Percentiles rank a stretch among this genome's conserved stretches.
Conservation (phyloP, 2,329 filamentous ascomycete genomes). For the Trichophyton schoenleinii region DNA sequence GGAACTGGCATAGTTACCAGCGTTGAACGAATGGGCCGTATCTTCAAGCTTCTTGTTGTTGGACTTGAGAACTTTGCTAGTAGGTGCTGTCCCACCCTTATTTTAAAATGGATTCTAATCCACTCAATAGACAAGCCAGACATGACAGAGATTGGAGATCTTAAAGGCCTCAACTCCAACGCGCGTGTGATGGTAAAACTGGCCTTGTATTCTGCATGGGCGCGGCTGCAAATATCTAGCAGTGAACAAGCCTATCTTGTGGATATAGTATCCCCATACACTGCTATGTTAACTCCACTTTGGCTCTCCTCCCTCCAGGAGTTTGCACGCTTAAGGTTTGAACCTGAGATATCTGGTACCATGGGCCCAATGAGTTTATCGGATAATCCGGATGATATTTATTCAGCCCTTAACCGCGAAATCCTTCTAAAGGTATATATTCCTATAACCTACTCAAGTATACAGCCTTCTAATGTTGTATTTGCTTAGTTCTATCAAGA, state of each 20-base stretch:
- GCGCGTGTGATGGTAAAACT: constrained; percentile 98
- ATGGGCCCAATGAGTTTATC: constrained; percentile 68
- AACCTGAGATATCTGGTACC: constrained; percentile 91
- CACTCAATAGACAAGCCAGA: constrained; percentile 49
- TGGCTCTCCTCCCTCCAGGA: constrained; percentile 91
- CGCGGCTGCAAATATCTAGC: constrained; percentile 89
- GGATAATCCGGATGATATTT: constrained; percentile 82
- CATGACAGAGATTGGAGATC: constrained; percentile 77
- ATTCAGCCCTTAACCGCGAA: constrained; percentile 86
- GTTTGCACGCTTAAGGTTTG: constrained; percentile 83
- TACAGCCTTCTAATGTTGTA: not conserved
- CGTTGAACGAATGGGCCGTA: constrained; percentile 95
- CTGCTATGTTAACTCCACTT: constrained; percentile 76
- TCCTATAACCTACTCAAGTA: not conserved
- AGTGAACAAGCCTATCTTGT: constrained; percentile 80
- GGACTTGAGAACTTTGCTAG: constrained; percentile 85
- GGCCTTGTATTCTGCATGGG: constrained; percentile 94
- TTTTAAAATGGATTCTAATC: constrained; percentile 10
- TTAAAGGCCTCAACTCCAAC: constrained; percentile 86
- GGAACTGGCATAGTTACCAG: constrained; percentile 95
- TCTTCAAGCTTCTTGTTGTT: constrained; percentile 81
- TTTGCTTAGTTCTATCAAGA: constrained; percentile 71
- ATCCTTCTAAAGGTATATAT: constrained; percentile 58
- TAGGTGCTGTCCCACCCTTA: constrained; percentile 20
- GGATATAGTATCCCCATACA: constrained; percentile 79